Evolutionary conservation across 768 basidiomycete genomes (phyloP), one percentile per base, ranked within the genome.

Genomic region (Crepidotus variabilis): DNA sequence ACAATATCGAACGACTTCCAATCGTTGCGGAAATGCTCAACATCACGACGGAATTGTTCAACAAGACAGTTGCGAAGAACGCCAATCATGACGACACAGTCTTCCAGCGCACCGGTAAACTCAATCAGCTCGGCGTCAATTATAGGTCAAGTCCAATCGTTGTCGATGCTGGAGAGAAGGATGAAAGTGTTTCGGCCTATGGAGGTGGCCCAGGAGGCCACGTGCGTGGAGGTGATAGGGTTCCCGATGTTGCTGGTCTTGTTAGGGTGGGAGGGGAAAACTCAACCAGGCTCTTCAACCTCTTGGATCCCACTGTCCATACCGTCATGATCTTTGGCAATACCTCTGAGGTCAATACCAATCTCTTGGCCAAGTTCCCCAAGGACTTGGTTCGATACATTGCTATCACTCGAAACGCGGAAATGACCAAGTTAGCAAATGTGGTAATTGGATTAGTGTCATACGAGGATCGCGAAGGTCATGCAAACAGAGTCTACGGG

Each of bases 111-210:
- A 6, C 14, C 14, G 39, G 39, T 43, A 20, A 16, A 20, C 18
- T 43, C 2, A 63, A 65, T 13, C 78, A 80, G 65, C 74, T 82
- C 18, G 80, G 78, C 6, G 70, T 83, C 50, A 84, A 83, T 66
- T 84, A 79, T 62, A 74, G 83, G 3, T 75, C 75, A 63, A 83
- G 82, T 59, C 62, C 75, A 0, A 71, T 82, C 34, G 69, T 82
- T 0, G 21, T 78, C 22, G 82, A 83, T 52, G 75, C 75, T 20
- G 61, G 61, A 10, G 21, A 60, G 33, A 55, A 54, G 48, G 56
- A 47, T 2, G 47, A 58, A 21, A 28, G 14, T 22, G 60, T 68
- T 53, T 55, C 66, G 7, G 67, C 68, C 6, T 71, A 72, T 46
- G 65, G 67, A 14, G 57, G 51, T 16, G 65, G 61, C 8, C 63